Conservation (phyloP, 2,329 filamentous ascomycete genomes). For the Macrophomina tecta region DNA sequence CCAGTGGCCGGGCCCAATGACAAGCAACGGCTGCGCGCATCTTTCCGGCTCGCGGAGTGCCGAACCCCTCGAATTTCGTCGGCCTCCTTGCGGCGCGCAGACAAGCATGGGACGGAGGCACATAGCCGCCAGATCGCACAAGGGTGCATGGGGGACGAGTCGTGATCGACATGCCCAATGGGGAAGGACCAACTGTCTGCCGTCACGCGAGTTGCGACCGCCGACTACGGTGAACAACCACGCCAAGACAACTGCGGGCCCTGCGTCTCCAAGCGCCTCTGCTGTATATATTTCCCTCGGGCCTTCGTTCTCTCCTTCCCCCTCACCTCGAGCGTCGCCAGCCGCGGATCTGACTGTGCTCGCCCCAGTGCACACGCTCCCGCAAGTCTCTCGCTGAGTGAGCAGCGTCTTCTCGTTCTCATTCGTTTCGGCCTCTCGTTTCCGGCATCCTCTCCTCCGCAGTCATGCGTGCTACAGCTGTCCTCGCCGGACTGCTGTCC, state of each 20-base stretch:
- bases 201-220: conserved; percentile 13
- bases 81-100: conserved; percentile 14
- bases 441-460: not conserved
- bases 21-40: not conserved
- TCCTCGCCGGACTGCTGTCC: conserved; percentile 43
- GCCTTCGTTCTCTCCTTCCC: not conserved
- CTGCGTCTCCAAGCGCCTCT: not conserved
- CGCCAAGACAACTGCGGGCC: conserved; percentile 7
- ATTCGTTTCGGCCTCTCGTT: not conserved
- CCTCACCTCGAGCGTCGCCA: not conserved
- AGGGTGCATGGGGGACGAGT: conserved; percentile 4
- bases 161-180: conserved; percentile 15
- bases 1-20: conserved; percentile 1
- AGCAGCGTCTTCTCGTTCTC: not conserved
- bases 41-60: conserved; percentile 5
- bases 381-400: not conserved
- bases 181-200: conserved; percentile 17
- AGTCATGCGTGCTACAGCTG: conserved; percentile 39
- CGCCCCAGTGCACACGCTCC: not conserved
- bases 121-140: conserved; percentile 19
- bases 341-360: not conserved
- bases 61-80: conserved; percentile 13
- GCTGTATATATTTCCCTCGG: conserved; percentile 2
- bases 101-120: conserved; percentile 13
- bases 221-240: conserved; percentile 1